Evolutionary conservation across 352 stramenopile genomes (phyloP), one percentile per base, ranked within the genome.

Genomic region (Globisporangium nunn): DNA sequence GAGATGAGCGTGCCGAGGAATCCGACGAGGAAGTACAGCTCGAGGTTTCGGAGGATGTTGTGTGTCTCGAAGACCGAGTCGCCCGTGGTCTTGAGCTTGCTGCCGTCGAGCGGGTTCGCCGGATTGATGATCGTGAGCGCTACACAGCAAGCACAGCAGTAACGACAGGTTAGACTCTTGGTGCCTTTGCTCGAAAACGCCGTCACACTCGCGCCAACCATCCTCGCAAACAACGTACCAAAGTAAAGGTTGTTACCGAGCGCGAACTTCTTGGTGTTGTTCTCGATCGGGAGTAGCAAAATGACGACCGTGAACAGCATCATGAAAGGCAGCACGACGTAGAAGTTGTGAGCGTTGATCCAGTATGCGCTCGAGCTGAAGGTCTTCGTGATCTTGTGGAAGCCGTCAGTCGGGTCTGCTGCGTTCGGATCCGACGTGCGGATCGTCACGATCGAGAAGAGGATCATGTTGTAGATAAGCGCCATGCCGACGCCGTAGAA

Each of bases 181-280:
- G 40, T 18, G 7, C 3, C 15, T n/a, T 4, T 43, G 23, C 23
- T 23, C 23, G 23, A 23, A 23, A 23, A 23, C 23, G 23, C 23
- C 39, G 8, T 12, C 39, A 43, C 10, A 8, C 8, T 12, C 39
- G 17, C 39, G 10, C 39, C 39, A 14, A 43, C 39, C 39, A 14
- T 43, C 33, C 33, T 43, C 39, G 37, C 50, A 41, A 17, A 15
- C 18, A 1, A 70, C 77, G 29, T 74, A 87, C 74, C 74, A 62
- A 93, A 93, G 70, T 82, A 93, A 35, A 93, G 73, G 51, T 91
- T 93, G 75, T 91, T 91, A 59, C 72, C 78, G 29, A 91, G 43
- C 46, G 81, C 77, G 51, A 90, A 92, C 64, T 90, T 93, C 65
- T 93, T 93, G n/a, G 79, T 89, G 64, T 87, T 93, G 66, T 66